A percentile compares a stretch with the other conserved stretches of the same genome.
Evolutionary conservation across 2,329 filamentous ascomycete genomes (phyloP).

Genomic region (Hypoxylon sp.): DNA sequence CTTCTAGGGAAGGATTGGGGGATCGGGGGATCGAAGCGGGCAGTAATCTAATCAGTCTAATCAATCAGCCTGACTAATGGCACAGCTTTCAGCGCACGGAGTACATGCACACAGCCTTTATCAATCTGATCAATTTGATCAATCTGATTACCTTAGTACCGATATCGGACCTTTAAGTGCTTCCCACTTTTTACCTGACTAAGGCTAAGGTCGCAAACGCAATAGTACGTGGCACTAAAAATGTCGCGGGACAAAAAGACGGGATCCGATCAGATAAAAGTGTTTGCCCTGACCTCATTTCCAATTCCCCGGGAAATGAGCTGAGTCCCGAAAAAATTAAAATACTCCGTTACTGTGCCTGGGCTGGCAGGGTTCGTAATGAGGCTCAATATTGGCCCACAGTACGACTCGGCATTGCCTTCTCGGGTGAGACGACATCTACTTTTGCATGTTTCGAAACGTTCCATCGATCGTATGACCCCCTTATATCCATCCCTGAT

Average conservation of each 20-base stretch:
- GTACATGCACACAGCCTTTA: conserved; percentile 4
- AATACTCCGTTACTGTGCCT: conserved; percentile 25
- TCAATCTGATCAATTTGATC: conserved; percentile 39
- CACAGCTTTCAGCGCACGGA: conserved; percentile 10
- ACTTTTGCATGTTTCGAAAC: conserved; percentile 36
- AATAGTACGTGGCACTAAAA: conserved; percentile 15
- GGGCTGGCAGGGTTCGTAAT: conserved; percentile 5
- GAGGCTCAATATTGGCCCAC: conserved; percentile 28
- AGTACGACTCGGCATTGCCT: conserved; percentile 8
- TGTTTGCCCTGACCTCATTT: conserved; percentile 21
- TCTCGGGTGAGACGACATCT: conserved; percentile 30
- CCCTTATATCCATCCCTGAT: conserved; percentile 1
- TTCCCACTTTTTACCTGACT: conserved; percentile 15
- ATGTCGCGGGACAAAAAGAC: conserved; percentile 26
- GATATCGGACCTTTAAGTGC: conserved; percentile 28
- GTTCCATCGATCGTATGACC: conserved; percentile 41
- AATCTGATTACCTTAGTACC: conserved; percentile 47
- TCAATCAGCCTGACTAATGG: conserved; percentile 47
- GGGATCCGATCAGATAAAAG: conserved; percentile 35
- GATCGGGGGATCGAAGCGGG: conserved; percentile 34
- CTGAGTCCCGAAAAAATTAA: conserved; percentile 28
- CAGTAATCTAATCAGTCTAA: conserved; percentile 48
- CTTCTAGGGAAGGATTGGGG: conserved; percentile 27
- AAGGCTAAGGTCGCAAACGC: conserved; percentile 26
- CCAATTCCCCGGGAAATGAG: conserved; percentile 40